Evolutionary conservation across 257 asterid species (phyloP), one percentile per base, ranked within the genome.

Genomic region (Solanum lycopersicoides): DNA sequence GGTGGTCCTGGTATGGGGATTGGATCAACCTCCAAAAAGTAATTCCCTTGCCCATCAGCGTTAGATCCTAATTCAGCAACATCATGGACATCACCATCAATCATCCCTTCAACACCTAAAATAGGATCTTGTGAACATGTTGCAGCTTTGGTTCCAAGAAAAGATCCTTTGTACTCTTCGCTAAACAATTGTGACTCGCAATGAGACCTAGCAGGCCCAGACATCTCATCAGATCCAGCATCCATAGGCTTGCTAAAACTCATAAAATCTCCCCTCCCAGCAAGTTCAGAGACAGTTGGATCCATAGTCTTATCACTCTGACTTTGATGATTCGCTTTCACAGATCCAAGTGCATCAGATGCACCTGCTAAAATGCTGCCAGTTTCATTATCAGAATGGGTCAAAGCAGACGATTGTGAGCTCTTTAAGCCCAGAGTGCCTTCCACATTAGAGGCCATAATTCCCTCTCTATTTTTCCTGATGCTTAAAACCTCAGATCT

Each of bases 1-100:
- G 98, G 98, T 6, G 99, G 99, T 59, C 98, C 99, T 1, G 99
- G 99, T 86, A 97, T 97, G 42, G 95, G 95, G 86, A 94, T 94
- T 44, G 96, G 94, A 87, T 95, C 99, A 44, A 96, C 98, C 90
- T 92, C 95, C 66, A 86, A 88, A 88, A 85, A 94, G 91, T 92
- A 96, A 90, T 91, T 88, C 85, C 97, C 92, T 41, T 90, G 92
- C 71, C 75, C 92, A 66, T 91, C 94, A 47, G 86, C 94, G 56
- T 88, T 90, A 44, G 90, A 90, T 75, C 91, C 93, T 86, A 83
- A 88, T 76, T 93, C 95, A 34, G 88, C 80, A 44, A 73, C 86
- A 83, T 82, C 88, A 83, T 72, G 88, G 65, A 87, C 65, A 75
- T 53, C 80, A 15, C 85, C 86, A 83, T 86, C 65, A 80, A 84